Conservation (phyloP, 2,329 filamentous ascomycete species). For the Botryotinia globosa region DNA sequence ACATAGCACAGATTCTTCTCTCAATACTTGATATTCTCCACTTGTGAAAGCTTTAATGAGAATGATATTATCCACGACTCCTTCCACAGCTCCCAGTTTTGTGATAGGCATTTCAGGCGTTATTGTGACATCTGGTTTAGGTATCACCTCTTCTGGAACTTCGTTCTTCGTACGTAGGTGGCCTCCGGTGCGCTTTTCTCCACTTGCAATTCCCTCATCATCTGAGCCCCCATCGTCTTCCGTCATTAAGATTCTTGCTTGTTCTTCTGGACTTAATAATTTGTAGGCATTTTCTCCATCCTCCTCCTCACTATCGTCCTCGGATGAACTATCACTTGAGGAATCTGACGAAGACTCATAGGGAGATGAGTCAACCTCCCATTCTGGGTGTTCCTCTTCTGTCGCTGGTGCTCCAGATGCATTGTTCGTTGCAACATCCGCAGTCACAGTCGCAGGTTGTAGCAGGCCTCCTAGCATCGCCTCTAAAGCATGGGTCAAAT, state of each 20-base stretch:
- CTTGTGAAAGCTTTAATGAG: conserved; percentile 76
- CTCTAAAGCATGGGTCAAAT: conserved; percentile 34
- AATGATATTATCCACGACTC: conserved; percentile 73
- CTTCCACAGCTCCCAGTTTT: conserved; percentile 71
- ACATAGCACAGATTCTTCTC: conserved; percentile 80
- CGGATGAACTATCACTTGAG: conserved; percentile 54
- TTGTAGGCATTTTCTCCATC: conserved; percentile 60
- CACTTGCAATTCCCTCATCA: conserved; percentile 60
- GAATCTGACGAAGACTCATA: conserved; percentile 63
- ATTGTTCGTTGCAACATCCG: background rate
- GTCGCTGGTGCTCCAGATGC: conserved; percentile 1
- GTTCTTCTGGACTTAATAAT: conserved; percentile 76
- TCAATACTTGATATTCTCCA: conserved; percentile 81
- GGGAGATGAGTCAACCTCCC: conserved; percentile 78
- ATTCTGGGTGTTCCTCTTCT: conserved; percentile 62
- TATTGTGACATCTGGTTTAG: conserved; percentile 76
- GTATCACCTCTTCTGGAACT: conserved; percentile 57
- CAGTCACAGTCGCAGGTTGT: conserved; percentile 9
- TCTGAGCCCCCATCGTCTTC: conserved; percentile 76
- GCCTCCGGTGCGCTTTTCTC: conserved; percentile 41
- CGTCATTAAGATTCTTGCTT: conserved; percentile 76
- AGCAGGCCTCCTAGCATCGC: conserved; percentile 33
- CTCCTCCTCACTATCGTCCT: conserved; percentile 54
- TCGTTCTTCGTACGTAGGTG: conserved; percentile 83
- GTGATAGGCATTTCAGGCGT: conserved; percentile 74